phyloP scores from a whole-genome alignment of 73 alveolate genomes.

The Durusdinium trenchii region DNA sequence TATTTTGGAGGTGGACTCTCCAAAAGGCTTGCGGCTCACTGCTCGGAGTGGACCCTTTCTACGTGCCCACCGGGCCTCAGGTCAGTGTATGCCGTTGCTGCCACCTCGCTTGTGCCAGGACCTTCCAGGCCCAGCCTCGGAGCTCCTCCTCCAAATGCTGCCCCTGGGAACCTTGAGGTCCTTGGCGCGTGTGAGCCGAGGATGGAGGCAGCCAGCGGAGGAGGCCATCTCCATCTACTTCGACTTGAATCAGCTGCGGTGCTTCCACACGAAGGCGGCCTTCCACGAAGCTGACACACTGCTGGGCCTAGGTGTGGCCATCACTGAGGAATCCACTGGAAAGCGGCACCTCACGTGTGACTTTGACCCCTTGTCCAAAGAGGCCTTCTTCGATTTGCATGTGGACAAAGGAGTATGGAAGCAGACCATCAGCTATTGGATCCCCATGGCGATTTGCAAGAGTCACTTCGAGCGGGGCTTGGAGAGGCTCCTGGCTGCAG shows the following conservation, averaged over 20 bases:
- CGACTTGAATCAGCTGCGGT: constrained; percentile 50
- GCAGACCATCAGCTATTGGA: constrained; percentile 35
- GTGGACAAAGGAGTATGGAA: constrained; percentile 56
- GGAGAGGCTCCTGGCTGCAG: too few species aligned
- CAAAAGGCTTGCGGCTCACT: constrained; percentile 65
- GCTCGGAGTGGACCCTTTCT: constrained; percentile 34
- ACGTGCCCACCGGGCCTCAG: neutral
- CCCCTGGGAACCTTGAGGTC: constrained; percentile 38
- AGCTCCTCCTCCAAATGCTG: constrained; percentile 9
- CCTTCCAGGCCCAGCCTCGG: constrained; percentile 38
- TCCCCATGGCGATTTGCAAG: constrained; percentile 58
- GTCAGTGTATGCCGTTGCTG: neutral
- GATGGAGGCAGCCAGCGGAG: constrained; percentile 17
- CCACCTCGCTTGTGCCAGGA: neutral
- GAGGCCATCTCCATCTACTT: constrained; percentile 21
- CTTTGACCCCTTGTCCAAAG: constrained; percentile 39
- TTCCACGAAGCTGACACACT: neutral
- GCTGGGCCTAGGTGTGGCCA: constrained; percentile 55
- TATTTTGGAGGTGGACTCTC: constrained; percentile 26
- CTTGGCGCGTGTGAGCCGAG: neutral
- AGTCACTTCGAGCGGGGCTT: too few species aligned
- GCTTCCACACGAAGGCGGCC: constrained; percentile 58
- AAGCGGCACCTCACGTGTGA: constrained; percentile 57
- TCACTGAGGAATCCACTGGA: constrained; percentile 9
- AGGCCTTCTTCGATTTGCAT: constrained; percentile 28